These are phyloP conservation scores for Septoria petroselini DNA, from an alignment of 2,329 filamentous ascomycete genomes.

Conservation along the genomic window DNA sequence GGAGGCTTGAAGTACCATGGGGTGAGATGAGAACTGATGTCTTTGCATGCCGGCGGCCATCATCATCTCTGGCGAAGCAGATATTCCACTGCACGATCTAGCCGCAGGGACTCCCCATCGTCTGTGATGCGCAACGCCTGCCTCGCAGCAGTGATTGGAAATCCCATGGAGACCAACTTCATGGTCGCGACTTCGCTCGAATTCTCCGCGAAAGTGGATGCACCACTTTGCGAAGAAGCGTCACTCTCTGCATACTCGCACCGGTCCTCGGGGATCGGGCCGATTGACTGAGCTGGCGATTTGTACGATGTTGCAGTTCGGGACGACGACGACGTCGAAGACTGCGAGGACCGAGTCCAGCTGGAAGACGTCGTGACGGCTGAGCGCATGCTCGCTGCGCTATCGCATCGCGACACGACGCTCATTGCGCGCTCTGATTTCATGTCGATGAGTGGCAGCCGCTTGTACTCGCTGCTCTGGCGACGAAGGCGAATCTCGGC, in stretches of 20 bases:
- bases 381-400: conserved; percentile 16
- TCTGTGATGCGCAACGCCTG: conserved; percentile 59
- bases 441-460: conserved; percentile 41
- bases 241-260: conserved; percentile 8
- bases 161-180: conserved; percentile 60
- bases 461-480: conserved; percentile 37
- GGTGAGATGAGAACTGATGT: no score
- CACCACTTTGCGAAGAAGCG: conserved; percentile 20
- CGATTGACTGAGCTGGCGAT: conserved; percentile 25
- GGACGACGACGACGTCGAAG: neutral
- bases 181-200: conserved; percentile 57
- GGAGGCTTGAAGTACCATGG: no score
- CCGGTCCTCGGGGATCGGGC: conserved; percentile 31
- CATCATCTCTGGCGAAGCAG: conserved; percentile 43
- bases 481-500: conserved; percentile 43
- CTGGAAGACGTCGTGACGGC: neutral
- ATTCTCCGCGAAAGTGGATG: conserved; percentile 26
- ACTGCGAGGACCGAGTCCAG: neutral
- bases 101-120: conserved; percentile 56
- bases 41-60: no score
- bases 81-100: conserved; percentile 56
- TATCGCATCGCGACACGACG: conserved; percentile 23
- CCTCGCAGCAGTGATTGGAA: conserved; percentile 54
- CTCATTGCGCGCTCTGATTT: conserved; percentile 40
- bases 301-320: conserved; percentile 9